Evolutionary conservation across 352 stramenopile genomes (phyloP).

Genomic region (Heterotrichella gracilis): DNA sequence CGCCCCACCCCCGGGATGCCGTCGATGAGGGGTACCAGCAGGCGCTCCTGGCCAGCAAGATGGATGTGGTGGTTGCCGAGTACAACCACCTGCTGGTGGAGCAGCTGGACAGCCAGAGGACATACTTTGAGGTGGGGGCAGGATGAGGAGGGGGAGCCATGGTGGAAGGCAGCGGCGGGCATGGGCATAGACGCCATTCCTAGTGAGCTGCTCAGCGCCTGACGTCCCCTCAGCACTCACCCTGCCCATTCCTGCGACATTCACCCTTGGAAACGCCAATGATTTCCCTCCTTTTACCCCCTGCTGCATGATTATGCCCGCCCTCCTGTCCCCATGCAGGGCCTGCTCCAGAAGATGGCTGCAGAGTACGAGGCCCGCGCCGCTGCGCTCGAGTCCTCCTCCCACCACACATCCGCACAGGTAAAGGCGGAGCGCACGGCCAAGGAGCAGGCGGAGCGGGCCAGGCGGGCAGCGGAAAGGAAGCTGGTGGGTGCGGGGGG

Average conservation of each 20-base stretch:
- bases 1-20: conserved; percentile 24
- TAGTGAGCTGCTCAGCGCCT: conserved; percentile 34
- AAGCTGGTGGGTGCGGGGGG: conserved; percentile 26
- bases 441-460: conserved; percentile 32
- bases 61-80: conserved; percentile 64
- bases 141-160: conserved; percentile 28
- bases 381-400: too few species aligned
- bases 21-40: background rate
- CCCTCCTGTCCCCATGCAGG: background rate
- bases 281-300: too few species aligned
- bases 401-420: conserved; percentile 26
- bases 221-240: conserved; percentile 23
- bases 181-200: conserved; percentile 40
- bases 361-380: too few species aligned
- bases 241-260: conserved; percentile 27
- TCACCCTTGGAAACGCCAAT: too few species aligned
- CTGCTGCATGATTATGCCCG: background rate
- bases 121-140: conserved; percentile 52
- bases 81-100: conserved; percentile 77
- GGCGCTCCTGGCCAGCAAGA: conserved; percentile 32
- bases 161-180: conserved; percentile 26
- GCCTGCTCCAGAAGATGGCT: background rate
- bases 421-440: conserved; percentile 47
- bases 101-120: conserved; percentile 65
- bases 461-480: background rate